phyloP scores from a whole-genome alignment of 2,329 filamentous ascomycete species.

The Biscogniauxia mediterranea region DNA sequence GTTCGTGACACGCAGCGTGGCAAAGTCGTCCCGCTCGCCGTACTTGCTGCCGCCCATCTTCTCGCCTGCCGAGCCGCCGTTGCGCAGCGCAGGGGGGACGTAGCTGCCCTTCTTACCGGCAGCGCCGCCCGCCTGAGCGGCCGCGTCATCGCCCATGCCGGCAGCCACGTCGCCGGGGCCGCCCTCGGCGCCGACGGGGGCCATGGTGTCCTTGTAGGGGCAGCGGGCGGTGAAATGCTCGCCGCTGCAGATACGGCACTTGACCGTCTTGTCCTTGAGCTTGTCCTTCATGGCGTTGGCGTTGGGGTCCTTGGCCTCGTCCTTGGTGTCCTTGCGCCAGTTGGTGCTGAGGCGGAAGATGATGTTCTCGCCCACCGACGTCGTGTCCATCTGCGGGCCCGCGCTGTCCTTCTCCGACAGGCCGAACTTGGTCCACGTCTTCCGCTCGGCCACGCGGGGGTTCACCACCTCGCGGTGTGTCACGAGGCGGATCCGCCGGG shows the following conservation, averaged over 20 bases:
- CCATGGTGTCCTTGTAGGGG: conserved; percentile 99
- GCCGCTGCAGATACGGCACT: conserved; percentile 97
- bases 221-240: conserved; percentile 99
- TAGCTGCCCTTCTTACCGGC: conserved; percentile 77
- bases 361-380: conserved; percentile 95
- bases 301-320: conserved; percentile 72
- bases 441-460: conserved; percentile 92
- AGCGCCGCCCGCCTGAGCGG: conserved; percentile 45
- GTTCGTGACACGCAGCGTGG: conserved; percentile 96
- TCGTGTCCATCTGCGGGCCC: conserved; percentile 86
- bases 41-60: conserved; percentile 85
- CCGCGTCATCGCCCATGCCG: conserved; percentile 50
- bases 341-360: conserved; percentile 90
- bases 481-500: conserved; percentile 89
- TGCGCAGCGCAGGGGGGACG: conserved; percentile 88
- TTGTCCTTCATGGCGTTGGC: conserved; percentile 74
- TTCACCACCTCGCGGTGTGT: conserved; percentile 92
- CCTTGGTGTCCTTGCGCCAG: conserved; percentile 88
- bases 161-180: conserved; percentile 53
- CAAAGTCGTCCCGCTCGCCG: conserved; percentile 89
- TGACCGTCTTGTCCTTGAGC: conserved; percentile 99
- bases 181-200: conserved; percentile 67
- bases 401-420: conserved; percentile 78
- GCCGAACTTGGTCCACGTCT: conserved; percentile 91
- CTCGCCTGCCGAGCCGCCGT: conserved; percentile 65